Percentiles rank a stretch among this genome's conserved stretches.
These are phyloP conservation scores for Batrachochytrium dendrobatidis DNA, from an alignment of 371 early-diverging fungal genomes.

Conservation along the genomic window DNA sequence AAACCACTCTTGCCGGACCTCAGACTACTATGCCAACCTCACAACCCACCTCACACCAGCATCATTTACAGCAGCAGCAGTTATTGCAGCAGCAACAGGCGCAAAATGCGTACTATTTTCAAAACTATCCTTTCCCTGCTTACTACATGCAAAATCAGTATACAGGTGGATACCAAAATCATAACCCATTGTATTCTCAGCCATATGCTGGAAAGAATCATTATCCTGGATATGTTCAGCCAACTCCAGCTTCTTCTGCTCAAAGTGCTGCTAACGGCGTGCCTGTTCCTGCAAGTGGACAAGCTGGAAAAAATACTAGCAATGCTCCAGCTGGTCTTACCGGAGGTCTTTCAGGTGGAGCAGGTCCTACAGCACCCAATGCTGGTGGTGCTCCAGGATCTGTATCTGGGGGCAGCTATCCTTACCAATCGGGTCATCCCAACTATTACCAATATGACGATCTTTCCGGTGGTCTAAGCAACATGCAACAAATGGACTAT, in stretches of 20 bases:
- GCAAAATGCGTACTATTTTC: slow-evolving; percentile 12
- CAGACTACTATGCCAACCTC: no score
- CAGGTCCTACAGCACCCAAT: neutral
- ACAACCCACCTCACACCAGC: slow-evolving; percentile 21
- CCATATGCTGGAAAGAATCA: slow-evolving; percentile 78
- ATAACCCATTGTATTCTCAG: slow-evolving; percentile 60
- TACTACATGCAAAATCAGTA: slow-evolving; percentile 71
- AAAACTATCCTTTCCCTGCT: slow-evolving; percentile 54
- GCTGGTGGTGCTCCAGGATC: neutral
- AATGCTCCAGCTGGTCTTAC: neutral
- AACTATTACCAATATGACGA: neutral
- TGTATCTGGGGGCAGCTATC: neutral
- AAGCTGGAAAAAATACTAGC: neutral
- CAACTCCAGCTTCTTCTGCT: slow-evolving; percentile 5
- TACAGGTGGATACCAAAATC: slow-evolving; percentile 51
- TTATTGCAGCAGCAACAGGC: slow-evolving; percentile 15
- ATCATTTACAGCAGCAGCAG: slow-evolving; percentile 24
- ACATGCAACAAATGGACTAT: neutral
- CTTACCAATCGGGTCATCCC: neutral
- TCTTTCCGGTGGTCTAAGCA: neutral
- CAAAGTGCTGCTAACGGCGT: neutral
- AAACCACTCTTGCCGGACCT: slow-evolving; percentile 12
- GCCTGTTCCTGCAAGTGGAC: neutral
- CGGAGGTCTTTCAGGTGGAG: neutral
- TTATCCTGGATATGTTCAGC: slow-evolving; percentile 42